These are phyloP conservation scores for Eucommia ulmoides DNA, from an alignment of 257 asterid genomes.

Conservation along the genomic window DNA sequence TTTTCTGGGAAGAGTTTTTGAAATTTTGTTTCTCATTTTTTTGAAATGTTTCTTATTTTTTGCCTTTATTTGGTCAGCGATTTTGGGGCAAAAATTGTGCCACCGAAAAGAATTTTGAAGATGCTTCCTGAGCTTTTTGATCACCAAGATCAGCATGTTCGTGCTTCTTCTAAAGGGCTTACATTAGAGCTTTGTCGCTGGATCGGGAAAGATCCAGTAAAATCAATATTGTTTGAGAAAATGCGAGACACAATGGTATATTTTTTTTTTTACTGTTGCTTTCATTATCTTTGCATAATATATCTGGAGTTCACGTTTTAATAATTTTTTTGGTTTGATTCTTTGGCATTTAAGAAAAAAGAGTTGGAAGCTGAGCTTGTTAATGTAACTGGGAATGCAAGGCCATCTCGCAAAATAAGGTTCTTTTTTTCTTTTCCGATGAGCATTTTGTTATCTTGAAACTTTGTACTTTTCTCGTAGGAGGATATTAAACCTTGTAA, in stretches of 20 bases:
- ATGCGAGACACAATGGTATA: constrained; percentile 99
- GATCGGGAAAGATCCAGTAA: constrained; percentile 97
- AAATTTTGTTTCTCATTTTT: neutral
- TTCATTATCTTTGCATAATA: constrained; percentile 4
- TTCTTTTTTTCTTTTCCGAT: constrained; percentile 9
- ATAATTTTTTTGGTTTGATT: constrained; percentile 8
- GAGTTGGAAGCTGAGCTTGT: constrained; percentile 95
- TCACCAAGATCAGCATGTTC: constrained; percentile 99
- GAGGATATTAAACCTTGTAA: too few relatives aligned
- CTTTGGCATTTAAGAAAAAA: constrained; percentile 56
- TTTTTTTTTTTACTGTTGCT: constrained; percentile 4
- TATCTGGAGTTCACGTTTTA: neutral
- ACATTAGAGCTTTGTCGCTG: constrained; percentile 98
- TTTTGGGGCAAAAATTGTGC: constrained; percentile 87
- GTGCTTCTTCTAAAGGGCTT: constrained; percentile 94
- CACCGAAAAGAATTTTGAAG: constrained; percentile 94
- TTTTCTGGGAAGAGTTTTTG: too few relatives aligned
- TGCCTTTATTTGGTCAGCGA: constrained; percentile 52
- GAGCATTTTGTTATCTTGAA: too few relatives aligned
- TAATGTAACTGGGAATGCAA: constrained; percentile 76
- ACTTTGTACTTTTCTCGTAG: too few relatives aligned
- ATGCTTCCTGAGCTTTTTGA: constrained; percentile 99
- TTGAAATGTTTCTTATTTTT: neutral
- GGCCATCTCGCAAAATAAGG: constrained; percentile 96
- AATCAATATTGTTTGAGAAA: constrained; percentile 88